Evolutionary conservation across 768 basidiomycete species (phyloP), one percentile per base, ranked within the genome.

Genomic region (Leccinellum luteum): DNA sequence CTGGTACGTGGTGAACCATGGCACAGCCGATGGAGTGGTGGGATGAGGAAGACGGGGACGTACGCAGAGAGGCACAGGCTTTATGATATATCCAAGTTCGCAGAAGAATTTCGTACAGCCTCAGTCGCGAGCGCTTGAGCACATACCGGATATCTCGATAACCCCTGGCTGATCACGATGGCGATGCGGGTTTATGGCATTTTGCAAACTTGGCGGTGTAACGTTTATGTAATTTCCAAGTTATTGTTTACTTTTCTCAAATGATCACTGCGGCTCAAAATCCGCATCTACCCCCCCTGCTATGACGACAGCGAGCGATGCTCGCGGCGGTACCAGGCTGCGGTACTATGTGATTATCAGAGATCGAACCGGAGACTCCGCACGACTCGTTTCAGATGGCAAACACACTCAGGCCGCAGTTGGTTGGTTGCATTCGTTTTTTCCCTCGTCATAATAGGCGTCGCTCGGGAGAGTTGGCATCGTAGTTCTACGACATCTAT

Each of bases 91-190:
- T 48, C 10, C 12, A 21, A 19, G 10, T 51, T 17, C 21, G 15
- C 2, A 15, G 30, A 41, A 59, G 38, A 34, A 58, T 19, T 44
- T 49, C 30, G 56, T 45, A 58, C 56, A 51, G 48, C 57, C 56
- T 30, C 32, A 12, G 41, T 43, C 19, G 10, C 8, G 41, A 12
- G 41, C 41, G 41, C 41, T 19, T 19, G 41, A 41, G n/a, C 10
- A 41, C n/a, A 34, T 34, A 6, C 28, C 17, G 41, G n/a, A 27
- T 5, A 32, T 23, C 44, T 23, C 10, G 30, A 34, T 34, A 38
- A 41, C 6, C 47, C 4, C 23, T 38, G 15, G 19, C 25, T n/a
- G 27, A 55, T 65, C 53, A 6, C 51, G 53, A 64, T 65, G 54
- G 63, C 59, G 23, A 58, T 64, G 51, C 43, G 17, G 23, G 21